Evolutionary conservation across 2,329 filamentous ascomycete genomes (phyloP), one percentile per base, ranked within the genome.

Genomic region (Teratosphaeria nubilosa): DNA sequence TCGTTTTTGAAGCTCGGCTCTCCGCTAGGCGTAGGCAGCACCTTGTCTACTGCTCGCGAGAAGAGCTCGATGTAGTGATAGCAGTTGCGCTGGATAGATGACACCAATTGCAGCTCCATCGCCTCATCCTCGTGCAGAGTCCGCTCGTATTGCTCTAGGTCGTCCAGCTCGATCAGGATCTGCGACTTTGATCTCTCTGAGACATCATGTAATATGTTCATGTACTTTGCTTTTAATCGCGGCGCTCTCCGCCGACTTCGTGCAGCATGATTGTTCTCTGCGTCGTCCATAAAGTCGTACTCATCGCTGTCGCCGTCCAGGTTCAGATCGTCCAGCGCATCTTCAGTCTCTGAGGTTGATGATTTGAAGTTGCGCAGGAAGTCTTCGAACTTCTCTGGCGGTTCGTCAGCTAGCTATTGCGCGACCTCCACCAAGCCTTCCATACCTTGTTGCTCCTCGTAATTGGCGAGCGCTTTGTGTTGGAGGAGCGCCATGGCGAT

Each of bases 1-100:
- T 99, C 94, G 69, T 96, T 91, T 74, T 97, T 97, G 81, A 96
- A 97, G 83, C 83, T 91, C 64, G 92, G 81, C 64, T 96, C 90
- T 56, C 80, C 80, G 14, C 83, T 87, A 48, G 91, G 87, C 62
- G 82, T 79, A 0, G 94, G 94, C 82, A 99, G 85, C 56, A 89
- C 81, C 59, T 85, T 87, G 76, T 99, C 94, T 51, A 96, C 86
- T 7, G 94, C 94, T 64, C 87, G 82, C 2, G 92, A 92, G 59
- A 97, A 76, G 59, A 97, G 83, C 69, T 99, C 94, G 64, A 97
- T 86, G 70, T 99, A 99, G 73, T 96, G 94, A 69, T 94, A 88
- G 16, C 94, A 90, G 75, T 99, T 99, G 65, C 81, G 82, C 76
- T 94, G 89, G 67, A 99, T 88, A 1, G 88, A 95, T 53, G 88